Conservation (phyloP, 2,329 filamentous ascomycete genomes). For the Apiospora pterosperma region DNA sequence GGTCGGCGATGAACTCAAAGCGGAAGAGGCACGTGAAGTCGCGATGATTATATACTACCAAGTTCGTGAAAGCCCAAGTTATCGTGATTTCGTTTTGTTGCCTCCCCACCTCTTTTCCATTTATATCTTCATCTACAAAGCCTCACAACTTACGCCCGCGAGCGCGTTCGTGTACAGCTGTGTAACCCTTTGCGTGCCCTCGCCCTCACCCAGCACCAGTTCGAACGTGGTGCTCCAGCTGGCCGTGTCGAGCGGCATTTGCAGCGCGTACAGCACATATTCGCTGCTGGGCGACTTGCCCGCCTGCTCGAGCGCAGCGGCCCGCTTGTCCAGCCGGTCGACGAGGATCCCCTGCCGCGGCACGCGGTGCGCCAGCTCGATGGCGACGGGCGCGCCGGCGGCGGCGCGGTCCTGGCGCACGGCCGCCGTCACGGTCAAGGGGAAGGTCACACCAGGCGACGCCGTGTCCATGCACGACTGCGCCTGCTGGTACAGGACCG, state of each 20-base stretch:
- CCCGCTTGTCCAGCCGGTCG: neutral
- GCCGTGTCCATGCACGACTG: constrained; percentile 21
- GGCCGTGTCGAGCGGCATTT: neutral
- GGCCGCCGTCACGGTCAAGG: constrained; percentile 8
- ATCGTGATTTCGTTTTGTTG: too few relatives aligned
- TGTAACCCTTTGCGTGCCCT: neutral
- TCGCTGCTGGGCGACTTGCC: neutral
- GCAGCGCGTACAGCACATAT: neutral
- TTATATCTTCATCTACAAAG: neutral
- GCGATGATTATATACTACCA: too few relatives aligned
- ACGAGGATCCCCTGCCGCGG: neutral
- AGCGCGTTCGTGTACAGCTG: neutral
- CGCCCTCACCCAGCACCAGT: neutral
- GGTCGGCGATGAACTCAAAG: too few relatives aligned
- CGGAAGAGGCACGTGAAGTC: too few relatives aligned
- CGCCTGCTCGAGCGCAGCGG: neutral
- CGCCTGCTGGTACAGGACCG: constrained; percentile 20
- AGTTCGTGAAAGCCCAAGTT: too few relatives aligned
- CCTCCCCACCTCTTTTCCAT: neutral
- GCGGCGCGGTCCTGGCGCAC: constrained; percentile 1
- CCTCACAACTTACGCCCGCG: neutral
- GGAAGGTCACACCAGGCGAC: neutral
- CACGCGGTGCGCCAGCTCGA: neutral
- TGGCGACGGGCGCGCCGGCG: neutral
- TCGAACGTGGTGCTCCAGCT: constrained; percentile 2